Evolutionary conservation across 2,329 filamentous ascomycete genomes (phyloP), one percentile per base, ranked within the genome.

Genomic region (Sclerotinia nivalis): DNA sequence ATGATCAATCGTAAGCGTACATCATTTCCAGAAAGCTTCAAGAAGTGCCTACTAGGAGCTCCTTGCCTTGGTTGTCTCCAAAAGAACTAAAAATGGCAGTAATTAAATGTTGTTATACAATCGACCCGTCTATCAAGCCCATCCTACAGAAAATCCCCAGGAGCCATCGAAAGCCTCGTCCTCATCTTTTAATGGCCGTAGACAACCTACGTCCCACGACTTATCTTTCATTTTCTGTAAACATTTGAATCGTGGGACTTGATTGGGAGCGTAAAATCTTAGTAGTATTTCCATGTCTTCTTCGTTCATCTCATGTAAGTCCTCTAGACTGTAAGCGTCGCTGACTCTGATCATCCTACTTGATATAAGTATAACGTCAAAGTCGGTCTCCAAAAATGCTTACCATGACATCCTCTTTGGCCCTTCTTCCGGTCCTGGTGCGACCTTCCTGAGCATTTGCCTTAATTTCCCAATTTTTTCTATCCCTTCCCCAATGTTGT

Each of bases 351-450:
- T 93, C 92, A 98, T 98, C 93, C 91, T 93, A 73, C 28, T 55
- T 10, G 20, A 15, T 52, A 76, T 83, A 69, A 82, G 79, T 62
- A 73, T 71, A 68, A 73, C 72, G 28, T 67, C 69, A 47, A 40
- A n/a, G 9, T 66, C 13, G 18, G 13, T 43, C 3, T 47, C 31
- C 18, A 56, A 31, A 18, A 73, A 34, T 55, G 81, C 87, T 72
- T 78, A 93, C 92, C 94, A 98, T 74, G 89, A 86, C 95, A 98
- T 98, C 71, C 95, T 85, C 83, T 93, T 96, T 0, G 91, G 89
- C 0, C 93, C 91, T 70, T 96, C 91, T 66, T 91, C 89, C 2
- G 84, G 80, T 12, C 84, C 83, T 0, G 95, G 93, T 4, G 92
- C 94, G 43, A 94, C 80, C 78, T 89, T 88, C 71, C 96, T 86